Base-by-base conservation (phyloP, 176 grass and related monocot species). In the Juncus inflexus region DNA sequence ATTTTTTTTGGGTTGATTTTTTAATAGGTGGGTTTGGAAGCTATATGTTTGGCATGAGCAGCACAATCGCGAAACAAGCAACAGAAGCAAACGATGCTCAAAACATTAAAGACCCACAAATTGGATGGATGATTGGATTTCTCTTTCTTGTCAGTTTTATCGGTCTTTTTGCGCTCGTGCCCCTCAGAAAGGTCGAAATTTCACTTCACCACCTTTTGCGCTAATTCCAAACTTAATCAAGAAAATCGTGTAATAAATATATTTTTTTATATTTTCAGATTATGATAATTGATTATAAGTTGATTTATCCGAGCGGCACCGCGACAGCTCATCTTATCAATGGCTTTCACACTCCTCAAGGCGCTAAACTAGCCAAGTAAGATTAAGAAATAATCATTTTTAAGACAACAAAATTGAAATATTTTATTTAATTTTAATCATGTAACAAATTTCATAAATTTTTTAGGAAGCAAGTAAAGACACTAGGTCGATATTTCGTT, bases 81-180 rank as follows among this genome's bases (percentile, higher is more conserved):
- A 80, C 82, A 7, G 79, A 86, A 72, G 82, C 79, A 56, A 77
- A 75, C 42, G 82, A 86, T 76, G 73, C 90, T 15, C 62, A 78
- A 50, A 81, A 95, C 52, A 89, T 95, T 36, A 95, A 89, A 61
- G 69, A 95, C 47, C 90, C 85, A 69, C 72, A 81, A 36, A 78
- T 95, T 16, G 83, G 82, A 59, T 95, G 90, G 90, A 95, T 95
- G 86, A 90, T 95, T 73, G 90, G 90, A 3, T 95, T 95, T 55
- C 73, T 90, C 63, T 95, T 95, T 75, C 75, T 85, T 14, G 90
- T 86, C 76, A 90, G 90, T 78, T 95, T 95, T 62, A 84, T 95
- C 56, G 90, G 90, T 16, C 58, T 95, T 35, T 79, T 95, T 58
- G 79, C 90, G n/a, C 82, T 95, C 53, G 90, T 95, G 35, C 90